A percentile compares a stretch with the other conserved stretches of the same genome.
Evolutionary conservation across 163 green algal species (phyloP).

Genomic region (Chloromonas sp.): DNA sequence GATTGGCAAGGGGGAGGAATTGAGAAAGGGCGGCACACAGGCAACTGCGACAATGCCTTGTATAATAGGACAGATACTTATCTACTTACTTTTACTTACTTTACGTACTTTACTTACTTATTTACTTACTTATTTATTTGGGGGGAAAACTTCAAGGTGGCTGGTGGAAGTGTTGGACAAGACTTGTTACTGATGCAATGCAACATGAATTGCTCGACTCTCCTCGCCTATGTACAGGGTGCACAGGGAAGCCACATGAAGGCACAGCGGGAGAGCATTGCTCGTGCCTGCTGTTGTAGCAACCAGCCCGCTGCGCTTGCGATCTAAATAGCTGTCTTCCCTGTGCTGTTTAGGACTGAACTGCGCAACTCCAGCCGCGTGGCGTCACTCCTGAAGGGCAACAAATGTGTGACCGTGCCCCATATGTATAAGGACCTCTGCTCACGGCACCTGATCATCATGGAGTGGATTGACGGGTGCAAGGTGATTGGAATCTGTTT

Average conservation of each 20-base stretch:
- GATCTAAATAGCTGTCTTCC: neutral
- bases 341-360: neutral
- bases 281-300: neutral
- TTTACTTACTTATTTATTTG: no score
- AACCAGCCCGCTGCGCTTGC: neutral
- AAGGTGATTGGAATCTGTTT: neutral
- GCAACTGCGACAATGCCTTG: no score
- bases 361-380: neutral
- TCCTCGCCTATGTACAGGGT: no score
- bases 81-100: no score
- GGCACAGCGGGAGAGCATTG: neutral
- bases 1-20: neutral
- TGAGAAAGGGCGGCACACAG: neutral
- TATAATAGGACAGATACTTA: no score
- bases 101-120: no score
- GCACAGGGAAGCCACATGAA: no score
- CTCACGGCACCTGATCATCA: slow-evolving; percentile 58
- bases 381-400: neutral
- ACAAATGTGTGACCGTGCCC: slow-evolving; percentile 13
- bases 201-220: no score
- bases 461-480: slow-evolving; percentile 62
- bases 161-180: no score
- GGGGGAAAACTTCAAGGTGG: no score
- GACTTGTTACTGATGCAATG: no score
- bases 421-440: slow-evolving; percentile 29